Conservation (phyloP, 176 grass and related monocot genomes). For the Guadua angustifolia region DNA sequence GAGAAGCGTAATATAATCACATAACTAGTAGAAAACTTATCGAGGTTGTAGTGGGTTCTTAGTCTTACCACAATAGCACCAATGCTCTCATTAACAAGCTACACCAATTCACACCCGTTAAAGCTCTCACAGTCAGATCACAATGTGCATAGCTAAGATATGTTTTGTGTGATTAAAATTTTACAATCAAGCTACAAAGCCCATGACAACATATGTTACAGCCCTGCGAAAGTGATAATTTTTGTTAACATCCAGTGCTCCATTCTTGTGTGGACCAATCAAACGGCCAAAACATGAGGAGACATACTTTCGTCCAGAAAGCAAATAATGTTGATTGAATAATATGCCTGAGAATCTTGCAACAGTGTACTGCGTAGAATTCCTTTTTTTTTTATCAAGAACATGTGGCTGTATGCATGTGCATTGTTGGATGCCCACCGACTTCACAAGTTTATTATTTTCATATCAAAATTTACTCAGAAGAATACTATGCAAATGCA, state of each 20-base stretch:
- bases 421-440: conserved; percentile 37
- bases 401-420: conserved; percentile 34
- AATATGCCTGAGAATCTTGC: conserved; percentile 37
- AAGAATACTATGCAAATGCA: not conserved
- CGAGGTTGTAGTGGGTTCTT: conserved; percentile 26
- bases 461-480: not conserved
- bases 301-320: not conserved
- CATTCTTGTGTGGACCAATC: conserved; percentile 39
- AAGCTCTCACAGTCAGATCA: not conserved
- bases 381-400: conserved; percentile 21
- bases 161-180: conserved; percentile 6
- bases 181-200: conserved; percentile 7
- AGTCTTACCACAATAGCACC: not conserved
- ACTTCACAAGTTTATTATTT: conserved; percentile 15
- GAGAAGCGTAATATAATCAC: not conserved
- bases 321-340: conserved; percentile 6
- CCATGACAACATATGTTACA: not conserved
- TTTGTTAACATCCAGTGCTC: conserved; percentile 24
- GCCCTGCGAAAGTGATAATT: not conserved
- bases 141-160: conserved; percentile 6
- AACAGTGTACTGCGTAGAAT: not conserved
- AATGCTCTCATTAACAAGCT: not conserved
- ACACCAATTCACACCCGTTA: not conserved
- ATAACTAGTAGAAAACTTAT: not conserved
- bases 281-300: not conserved